Evolutionary conservation across 345 rosid genomes (phyloP).

Genomic region (Schrenkiella parvula): DNA sequence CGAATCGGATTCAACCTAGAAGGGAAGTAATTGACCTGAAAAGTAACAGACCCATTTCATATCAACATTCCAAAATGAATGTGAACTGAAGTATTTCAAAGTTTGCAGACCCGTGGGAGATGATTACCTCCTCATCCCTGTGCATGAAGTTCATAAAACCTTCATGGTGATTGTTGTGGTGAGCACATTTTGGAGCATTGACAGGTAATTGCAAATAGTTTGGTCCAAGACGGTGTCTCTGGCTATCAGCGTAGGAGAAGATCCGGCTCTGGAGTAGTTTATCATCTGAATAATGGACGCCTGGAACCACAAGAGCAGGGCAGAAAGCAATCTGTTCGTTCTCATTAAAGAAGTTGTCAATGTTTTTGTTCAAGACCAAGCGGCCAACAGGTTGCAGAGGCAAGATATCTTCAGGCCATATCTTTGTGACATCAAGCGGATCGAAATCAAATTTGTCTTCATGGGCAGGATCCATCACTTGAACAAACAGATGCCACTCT

Average conservation of each 20-base stretch:
- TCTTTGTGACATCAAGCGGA: conserved; percentile 95
- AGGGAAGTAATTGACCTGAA: conserved; percentile 90
- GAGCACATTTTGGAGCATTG: conserved; percentile 92
- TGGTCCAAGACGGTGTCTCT: conserved; percentile 98
- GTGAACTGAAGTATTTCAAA: background rate
- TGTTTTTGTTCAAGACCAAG: conserved; percentile 91
- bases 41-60: background rate
- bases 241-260: conserved; percentile 91
- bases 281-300: conserved; percentile 82
- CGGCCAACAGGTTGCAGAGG: conserved; percentile 99
- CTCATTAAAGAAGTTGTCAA: conserved; percentile 91
- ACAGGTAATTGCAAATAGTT: conserved; percentile 92
- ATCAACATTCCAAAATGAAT: conserved; percentile 1
- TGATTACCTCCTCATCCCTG: conserved; percentile 81
- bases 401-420: conserved; percentile 95
- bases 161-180: conserved; percentile 91
- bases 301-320: conserved; percentile 93
- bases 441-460: conserved; percentile 85
- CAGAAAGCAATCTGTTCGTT: conserved; percentile 94
- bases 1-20: conserved; percentile 79
- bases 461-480: conserved; percentile 75
- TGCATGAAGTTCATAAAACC: conserved; percentile 96
- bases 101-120: too few species aligned
- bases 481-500: conserved; percentile 85
- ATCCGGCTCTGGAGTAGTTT: conserved; percentile 82